phyloP scores from a whole-genome alignment of 2,329 filamentous ascomycete genomes.

The Fusarium siculi region DNA sequence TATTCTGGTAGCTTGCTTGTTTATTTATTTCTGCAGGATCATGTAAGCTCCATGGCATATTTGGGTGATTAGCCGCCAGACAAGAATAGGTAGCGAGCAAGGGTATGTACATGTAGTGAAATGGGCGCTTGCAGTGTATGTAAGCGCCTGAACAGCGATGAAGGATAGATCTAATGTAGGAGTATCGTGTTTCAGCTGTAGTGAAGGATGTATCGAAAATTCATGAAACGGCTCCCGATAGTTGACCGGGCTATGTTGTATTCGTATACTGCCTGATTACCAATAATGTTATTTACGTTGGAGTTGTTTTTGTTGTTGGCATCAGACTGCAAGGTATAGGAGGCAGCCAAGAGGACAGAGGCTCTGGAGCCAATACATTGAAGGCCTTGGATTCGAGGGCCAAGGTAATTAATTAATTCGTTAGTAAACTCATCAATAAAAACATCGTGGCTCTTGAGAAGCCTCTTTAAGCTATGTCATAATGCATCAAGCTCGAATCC shows the following conservation, averaged over 20 bases:
- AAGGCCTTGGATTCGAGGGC: background rate
- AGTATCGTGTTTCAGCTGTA: constrained; percentile 14
- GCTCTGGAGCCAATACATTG: constrained; percentile 1
- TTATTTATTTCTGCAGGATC: background rate
- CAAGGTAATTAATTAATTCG: background rate
- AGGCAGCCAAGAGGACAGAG: constrained; percentile 29
- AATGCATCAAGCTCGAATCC: constrained; percentile 18
- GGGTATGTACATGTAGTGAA: constrained; percentile 16
- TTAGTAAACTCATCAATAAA: background rate
- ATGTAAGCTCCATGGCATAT: background rate
- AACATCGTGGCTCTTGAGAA: background rate
- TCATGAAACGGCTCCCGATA: constrained; percentile 1
- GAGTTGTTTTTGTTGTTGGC: background rate
- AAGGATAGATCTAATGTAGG: background rate
- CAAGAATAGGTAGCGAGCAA: constrained; percentile 2
- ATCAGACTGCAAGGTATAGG: background rate
- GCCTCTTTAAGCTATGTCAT: constrained; percentile 10
- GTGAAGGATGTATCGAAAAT: background rate
- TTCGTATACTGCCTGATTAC: background rate
- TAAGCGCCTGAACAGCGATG: constrained; percentile 24
- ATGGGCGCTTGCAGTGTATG: constrained; percentile 28
- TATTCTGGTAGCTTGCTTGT: constrained; percentile 12
- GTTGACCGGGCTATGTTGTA: background rate
- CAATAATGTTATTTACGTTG: background rate
- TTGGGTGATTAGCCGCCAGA: constrained; percentile 14